phyloP scores from a whole-genome alignment of 1,139 yeast genomes.

The Hansenula sp. region DNA sequence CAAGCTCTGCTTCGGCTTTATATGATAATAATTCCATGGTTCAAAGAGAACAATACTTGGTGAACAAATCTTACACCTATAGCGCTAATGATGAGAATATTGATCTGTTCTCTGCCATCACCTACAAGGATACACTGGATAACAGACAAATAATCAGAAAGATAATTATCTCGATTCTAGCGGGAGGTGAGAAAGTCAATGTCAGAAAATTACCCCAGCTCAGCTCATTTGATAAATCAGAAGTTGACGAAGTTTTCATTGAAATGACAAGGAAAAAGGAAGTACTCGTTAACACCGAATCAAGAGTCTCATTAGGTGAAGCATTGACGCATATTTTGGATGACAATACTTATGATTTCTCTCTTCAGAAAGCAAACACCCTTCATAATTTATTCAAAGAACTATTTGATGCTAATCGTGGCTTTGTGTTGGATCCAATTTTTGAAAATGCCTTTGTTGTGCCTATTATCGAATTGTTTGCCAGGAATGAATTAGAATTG shows the following conservation, averaged over 20 bases:
- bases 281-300: conserved; percentile 42
- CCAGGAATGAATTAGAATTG: conserved; percentile 34
- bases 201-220: conserved; percentile 44
- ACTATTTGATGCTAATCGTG: conserved; percentile 40
- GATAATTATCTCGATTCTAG: conserved; percentile 53
- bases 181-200: conserved; percentile 48
- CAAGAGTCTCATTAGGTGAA: conserved; percentile 59
- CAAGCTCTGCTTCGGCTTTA: conserved; percentile 10
- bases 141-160: conserved; percentile 29
- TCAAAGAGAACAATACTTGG: conserved; percentile 46
- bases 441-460: conserved; percentile 58
- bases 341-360: conserved; percentile 36
- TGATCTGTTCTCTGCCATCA: neutral
- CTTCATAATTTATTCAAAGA: conserved; percentile 39
- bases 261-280: conserved; percentile 52
- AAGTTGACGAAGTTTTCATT: conserved; percentile 46
- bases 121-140: conserved; percentile 6
- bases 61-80: conserved; percentile 37
- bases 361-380: conserved; percentile 42
- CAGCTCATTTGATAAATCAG: conserved; percentile 37
- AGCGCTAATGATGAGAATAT: conserved; percentile 11
- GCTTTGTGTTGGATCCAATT: conserved; percentile 54
- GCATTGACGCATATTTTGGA: conserved; percentile 40
- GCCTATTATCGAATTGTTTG: conserved; percentile 43
- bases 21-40: conserved; percentile 39